Percentiles rank a stretch among this genome's conserved stretches.
These are phyloP conservation scores for Rhytidhysteron rufulum DNA, from an alignment of 2,329 filamentous ascomycete genomes.

Conservation along the genomic window DNA sequence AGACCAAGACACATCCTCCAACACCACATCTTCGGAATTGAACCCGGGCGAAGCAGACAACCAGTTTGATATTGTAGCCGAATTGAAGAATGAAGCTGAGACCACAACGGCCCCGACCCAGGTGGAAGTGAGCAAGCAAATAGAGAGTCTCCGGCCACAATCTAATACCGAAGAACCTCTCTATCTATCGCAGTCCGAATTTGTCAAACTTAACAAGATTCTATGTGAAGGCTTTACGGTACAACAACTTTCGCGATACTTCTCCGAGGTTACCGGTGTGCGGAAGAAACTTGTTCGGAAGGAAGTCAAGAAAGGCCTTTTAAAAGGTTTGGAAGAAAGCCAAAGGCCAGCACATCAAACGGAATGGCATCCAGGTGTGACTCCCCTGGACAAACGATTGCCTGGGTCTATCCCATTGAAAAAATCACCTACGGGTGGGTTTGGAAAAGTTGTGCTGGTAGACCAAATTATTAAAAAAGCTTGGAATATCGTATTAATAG, in stretches of 20 bases:
- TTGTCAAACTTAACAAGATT: slow-evolving; percentile 19
- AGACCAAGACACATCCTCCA: slow-evolving; percentile 2
- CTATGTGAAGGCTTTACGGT: slow-evolving; percentile 25
- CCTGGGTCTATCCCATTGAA: slow-evolving; percentile 14
- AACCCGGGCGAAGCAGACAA: slow-evolving; percentile 6
- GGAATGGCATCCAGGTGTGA: slow-evolving; percentile 29
- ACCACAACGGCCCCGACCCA: slow-evolving; percentile 13
- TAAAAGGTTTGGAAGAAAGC: slow-evolving; percentile 10
- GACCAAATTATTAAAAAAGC: slow-evolving; percentile 31
- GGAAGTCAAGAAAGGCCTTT: slow-evolving; percentile 15
- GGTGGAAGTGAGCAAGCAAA: slow-evolving; percentile 27
- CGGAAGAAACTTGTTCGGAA: slow-evolving; percentile 11
- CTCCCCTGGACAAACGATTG: slow-evolving; percentile 19
- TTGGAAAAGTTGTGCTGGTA: slow-evolving; percentile 26
- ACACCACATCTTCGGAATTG: slow-evolving; percentile 1
- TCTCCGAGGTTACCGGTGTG: slow-evolving; percentile 12
- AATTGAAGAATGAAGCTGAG: slow-evolving; percentile 26
- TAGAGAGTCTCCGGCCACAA: slow-evolving; percentile 27
- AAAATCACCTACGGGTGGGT: slow-evolving; percentile 7
- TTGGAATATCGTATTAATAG: slow-evolving; percentile 30
- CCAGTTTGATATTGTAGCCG: slow-evolving; percentile 22
- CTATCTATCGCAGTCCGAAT: slow-evolving; percentile 23
- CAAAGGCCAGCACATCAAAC: slow-evolving; percentile 17
- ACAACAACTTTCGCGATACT: slow-evolving; percentile 28
- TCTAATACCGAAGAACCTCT: slow-evolving; percentile 18